Conservation (phyloP, 352 stramenopile species). For the Lagenidium giganteum region DNA sequence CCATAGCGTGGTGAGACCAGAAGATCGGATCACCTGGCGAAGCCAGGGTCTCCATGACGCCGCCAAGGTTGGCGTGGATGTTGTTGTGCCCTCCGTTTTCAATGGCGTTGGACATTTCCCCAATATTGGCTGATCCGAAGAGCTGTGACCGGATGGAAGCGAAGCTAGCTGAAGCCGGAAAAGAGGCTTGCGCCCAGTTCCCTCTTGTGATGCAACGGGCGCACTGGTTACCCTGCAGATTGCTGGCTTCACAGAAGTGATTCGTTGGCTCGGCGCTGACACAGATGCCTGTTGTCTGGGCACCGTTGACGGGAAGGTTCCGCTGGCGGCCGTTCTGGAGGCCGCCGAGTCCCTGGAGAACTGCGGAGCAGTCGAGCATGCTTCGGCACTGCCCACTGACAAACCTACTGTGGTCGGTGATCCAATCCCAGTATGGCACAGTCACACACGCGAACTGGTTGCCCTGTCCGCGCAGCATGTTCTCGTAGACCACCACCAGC, state of each 20-base stretch:
- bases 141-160: constrained; percentile 42
- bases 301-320: constrained; percentile 40
- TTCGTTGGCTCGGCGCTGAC: constrained; percentile 28
- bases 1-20: constrained; percentile 62
- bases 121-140: constrained; percentile 45
- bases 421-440: constrained; percentile 77
- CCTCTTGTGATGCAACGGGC: constrained; percentile 42
- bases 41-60: constrained; percentile 40
- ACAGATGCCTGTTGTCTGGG: constrained; percentile 28
- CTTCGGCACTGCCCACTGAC: constrained; percentile 29
- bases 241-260: constrained; percentile 47
- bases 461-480: constrained; percentile 69
- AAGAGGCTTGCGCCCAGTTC: constrained; percentile 20
- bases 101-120: constrained; percentile 35
- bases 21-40: constrained; percentile 58
- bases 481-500: constrained; percentile 67
- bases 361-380: constrained; percentile 41
- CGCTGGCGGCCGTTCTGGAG: too few relatives aligned
- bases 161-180: constrained; percentile 35
- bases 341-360: constrained; percentile 35
- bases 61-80: constrained; percentile 39
- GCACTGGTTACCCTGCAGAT: constrained; percentile 16
- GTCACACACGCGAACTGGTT: constrained; percentile 58
- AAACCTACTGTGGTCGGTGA: constrained; percentile 38
- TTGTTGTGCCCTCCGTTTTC: constrained; percentile 56